Percentiles rank a stretch among this genome's conserved stretches.
Conservation (phyloP, 2,329 filamentous ascomycete species). For the Fusarium tanahbumbuense region DNA sequence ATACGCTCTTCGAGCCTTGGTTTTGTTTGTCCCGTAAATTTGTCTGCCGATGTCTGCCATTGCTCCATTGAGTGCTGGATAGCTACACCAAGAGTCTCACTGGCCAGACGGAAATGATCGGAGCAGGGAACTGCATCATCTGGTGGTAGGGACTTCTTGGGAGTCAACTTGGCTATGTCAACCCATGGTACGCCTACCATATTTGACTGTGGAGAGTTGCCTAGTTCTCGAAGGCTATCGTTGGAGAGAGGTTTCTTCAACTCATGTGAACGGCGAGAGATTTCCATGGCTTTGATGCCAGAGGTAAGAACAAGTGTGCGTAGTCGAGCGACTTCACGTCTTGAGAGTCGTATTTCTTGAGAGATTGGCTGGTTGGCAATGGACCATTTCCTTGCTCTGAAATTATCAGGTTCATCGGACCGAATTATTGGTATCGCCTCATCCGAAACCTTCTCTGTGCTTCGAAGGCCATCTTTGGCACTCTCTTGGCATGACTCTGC, state of each 20-base stretch:
- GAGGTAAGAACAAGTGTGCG: constrained; percentile 81
- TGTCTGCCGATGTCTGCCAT: constrained; percentile 70
- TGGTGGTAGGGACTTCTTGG: constrained; percentile 49
- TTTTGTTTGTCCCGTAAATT: constrained; percentile 68
- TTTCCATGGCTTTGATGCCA: constrained; percentile 90
- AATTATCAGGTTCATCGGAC: constrained; percentile 40
- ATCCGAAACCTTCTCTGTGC: constrained; percentile 53
- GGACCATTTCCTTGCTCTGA: constrained; percentile 61
- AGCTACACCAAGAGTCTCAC: constrained; percentile 61
- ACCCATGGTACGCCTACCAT: constrained; percentile 52
- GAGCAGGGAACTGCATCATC: constrained; percentile 54
- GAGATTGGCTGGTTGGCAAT: constrained; percentile 59
- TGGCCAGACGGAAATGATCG: constrained; percentile 64
- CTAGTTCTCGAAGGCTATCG: constrained; percentile 26
- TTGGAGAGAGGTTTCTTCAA: constrained; percentile 52
- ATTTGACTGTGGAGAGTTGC: constrained; percentile 40
- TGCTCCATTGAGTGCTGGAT: constrained; percentile 61
- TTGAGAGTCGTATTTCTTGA: constrained; percentile 60
- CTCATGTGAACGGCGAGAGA: constrained; percentile 72
- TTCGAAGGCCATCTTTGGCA: constrained; percentile 46
- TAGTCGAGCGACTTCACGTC: constrained; percentile 83
- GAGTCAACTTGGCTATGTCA: constrained; percentile 58
- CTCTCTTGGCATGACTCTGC: constrained; percentile 51
- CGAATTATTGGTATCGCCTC: constrained; percentile 47
- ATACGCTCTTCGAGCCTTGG: constrained; percentile 63